These are phyloP conservation scores for Trichoderma sp. DNA, from an alignment of 2,329 filamentous ascomycete genomes.

Conservation along the genomic window DNA sequence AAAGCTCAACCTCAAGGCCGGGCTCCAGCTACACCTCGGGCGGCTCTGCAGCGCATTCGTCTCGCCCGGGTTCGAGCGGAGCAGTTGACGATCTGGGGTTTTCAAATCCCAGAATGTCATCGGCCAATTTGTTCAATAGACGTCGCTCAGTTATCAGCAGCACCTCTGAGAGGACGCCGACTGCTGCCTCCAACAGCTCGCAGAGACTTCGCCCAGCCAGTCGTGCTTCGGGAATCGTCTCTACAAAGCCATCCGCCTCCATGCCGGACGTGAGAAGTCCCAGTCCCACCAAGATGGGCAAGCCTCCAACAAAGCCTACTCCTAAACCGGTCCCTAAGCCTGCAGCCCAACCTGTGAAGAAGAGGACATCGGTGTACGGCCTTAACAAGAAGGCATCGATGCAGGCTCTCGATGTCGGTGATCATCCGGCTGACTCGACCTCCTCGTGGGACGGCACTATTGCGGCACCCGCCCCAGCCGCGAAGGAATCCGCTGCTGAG, in stretches of 20 bases:
- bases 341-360: conserved; percentile 49
- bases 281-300: conserved; percentile 45
- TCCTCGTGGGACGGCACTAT: conserved; percentile 40
- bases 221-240: conserved; percentile 32
- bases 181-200: conserved; percentile 31
- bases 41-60: conserved; percentile 55
- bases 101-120: conserved; percentile 48
- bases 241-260: conserved; percentile 36
- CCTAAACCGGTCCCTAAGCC: conserved; percentile 53
- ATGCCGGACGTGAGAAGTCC: conserved; percentile 39
- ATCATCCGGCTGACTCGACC: conserved; percentile 18
- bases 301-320: conserved; percentile 44
- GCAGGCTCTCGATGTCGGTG: conserved; percentile 41
- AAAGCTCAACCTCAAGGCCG: conserved; percentile 51
- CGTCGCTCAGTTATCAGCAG: conserved; percentile 49
- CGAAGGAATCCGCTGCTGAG: background rate
- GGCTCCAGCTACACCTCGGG: conserved; percentile 65
- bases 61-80: conserved; percentile 58
- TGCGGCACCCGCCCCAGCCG: conserved; percentile 33
- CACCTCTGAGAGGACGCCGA: conserved; percentile 45
- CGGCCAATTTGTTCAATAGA: conserved; percentile 48
- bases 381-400: conserved; percentile 59
- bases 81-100: conserved; percentile 47
- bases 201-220: conserved; percentile 35
- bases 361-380: conserved; percentile 56